Evolutionary conservation across 441 rosid genomes (phyloP), one percentile per base, ranked within the genome.

Genomic region (Euphorbia corollata): DNA sequence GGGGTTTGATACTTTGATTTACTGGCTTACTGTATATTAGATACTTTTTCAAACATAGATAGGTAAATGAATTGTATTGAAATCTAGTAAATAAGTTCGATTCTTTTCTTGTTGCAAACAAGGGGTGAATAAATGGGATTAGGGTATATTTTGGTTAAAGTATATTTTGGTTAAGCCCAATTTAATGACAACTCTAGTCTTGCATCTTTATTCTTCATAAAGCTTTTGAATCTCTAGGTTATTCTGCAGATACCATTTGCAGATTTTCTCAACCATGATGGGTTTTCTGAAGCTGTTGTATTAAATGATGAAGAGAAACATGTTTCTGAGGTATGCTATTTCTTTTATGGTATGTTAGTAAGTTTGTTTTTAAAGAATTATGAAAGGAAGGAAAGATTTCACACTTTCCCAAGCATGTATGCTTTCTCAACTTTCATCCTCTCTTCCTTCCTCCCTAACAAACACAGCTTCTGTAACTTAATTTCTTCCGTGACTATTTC

Each of bases 231-330:
- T 59, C 56, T 70, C 59, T 68, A 62, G 71, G 76, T 69, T 73
- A 61, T 79, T 71, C 64, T 75, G 36, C 81, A 90, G 97, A 86
- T 92, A 74, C 98, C 96, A 6, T 87, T 92, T 83, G 92, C 96
- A 80, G 98, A 92, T 78, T 92, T 90, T 75, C 53, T 87, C 73
- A 92, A 92, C 77, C 97, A 92, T 67, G 84, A 86, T 75, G 91
- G 88, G 65, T 64, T 68, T 78, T 84, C 96, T 63, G 68, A 90
- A 73, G 87, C 96, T 76, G 64, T 86, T 64, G 74, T 88, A 63
- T n/a, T 81, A 67, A 81, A 71, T 74, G 87, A 92, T 65, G 97
- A 92, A 66, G 82, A 81, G 57, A 81, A 81, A 10, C 82, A 76
- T 74, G 66, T 82, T 51, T 85, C 94, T 6, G 93, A 90, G 97